Percentiles rank a stretch among this genome's conserved stretches.
Conservation (phyloP, 441 rosid genomes). For the Biscutella auriculata region DNA sequence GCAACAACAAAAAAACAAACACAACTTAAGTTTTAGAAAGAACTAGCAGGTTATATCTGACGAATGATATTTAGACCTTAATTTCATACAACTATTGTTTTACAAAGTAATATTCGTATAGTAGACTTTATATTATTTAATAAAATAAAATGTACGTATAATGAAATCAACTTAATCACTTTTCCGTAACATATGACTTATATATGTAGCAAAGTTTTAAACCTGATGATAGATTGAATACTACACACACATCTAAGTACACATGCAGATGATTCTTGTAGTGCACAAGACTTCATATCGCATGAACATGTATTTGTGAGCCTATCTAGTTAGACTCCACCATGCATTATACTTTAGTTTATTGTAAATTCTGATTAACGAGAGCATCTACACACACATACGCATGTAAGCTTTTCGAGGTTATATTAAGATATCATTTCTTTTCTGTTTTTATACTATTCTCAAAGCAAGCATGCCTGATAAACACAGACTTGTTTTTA, state of each 20-base stretch:
- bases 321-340: slow-evolving; percentile 12
- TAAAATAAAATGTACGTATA: no score
- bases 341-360: slow-evolving; percentile 17
- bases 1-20: no score
- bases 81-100: no score
- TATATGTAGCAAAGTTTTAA: no score
- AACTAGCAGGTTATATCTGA: no score
- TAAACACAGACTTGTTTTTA: slow-evolving; percentile 12
- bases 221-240: no score
- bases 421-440: slow-evolving; percentile 15
- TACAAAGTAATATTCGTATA: no score
- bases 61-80: no score
- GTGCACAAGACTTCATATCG: slow-evolving; percentile 11
- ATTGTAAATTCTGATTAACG: slow-evolving; percentile 13
- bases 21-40: no score
- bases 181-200: no score
- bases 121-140: no score
- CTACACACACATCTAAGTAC: neutral
- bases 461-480: slow-evolving; percentile 27
- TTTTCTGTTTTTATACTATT: slow-evolving; percentile 28
- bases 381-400: slow-evolving; percentile 19
- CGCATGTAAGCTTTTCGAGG: slow-evolving; percentile 23
- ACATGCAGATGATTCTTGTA: slow-evolving; percentile 10
- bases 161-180: no score
- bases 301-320: slow-evolving; percentile 21